Base-by-base conservation (phyloP, 805 yeast genomes). In the Sugiyamaella chiloensis region DNA sequence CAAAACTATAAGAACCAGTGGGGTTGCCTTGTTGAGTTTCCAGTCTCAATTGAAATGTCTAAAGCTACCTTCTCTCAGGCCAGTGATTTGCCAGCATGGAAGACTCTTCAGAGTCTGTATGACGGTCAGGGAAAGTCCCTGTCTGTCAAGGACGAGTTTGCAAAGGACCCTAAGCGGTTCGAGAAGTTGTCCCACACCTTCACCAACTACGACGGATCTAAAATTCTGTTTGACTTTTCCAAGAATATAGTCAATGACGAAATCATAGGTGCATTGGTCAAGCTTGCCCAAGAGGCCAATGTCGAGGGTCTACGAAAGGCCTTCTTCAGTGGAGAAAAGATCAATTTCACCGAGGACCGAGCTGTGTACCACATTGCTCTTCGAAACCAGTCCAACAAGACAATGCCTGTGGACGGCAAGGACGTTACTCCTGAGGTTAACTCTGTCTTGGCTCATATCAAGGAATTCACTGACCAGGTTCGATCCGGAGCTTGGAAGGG, bases 301-400 rank as follows among this genome's bases (percentile, higher is more conserved):
- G 90, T 93, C 59, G 93, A 88, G 68, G 65, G 75, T 51, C 80
- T 93, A 66, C 82, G 98, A 69, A 95, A 91, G 62, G 87, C 78
- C 48, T 83, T 93, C 89, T 93, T 93, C 65, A 78, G 78, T 24
- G 99, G 99, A 68, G 86, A 81, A 52, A 89, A 87, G 72, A 89
- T 93, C 77, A 93, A 93, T 78, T 79, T 80, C 72, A 93, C 99
- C 53, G 99, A 93, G 74, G 85, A 81, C 71, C 63, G 70, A 31
- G 98, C 99, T 34, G 99, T 93, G 40, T 93, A 78, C 78, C 99
- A 93, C 73, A 87, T 82, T 61, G 99, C 98, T 29, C 79, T 93
- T 62, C 85, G 99, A 79, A 91, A 95, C 80, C 85, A 93, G 71
- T 75, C 93, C 50, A 70, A 81, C 73, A 83, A 79, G 70, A 80